Conservation (phyloP, 305 asterid species). For the Galium porrigens region DNA sequence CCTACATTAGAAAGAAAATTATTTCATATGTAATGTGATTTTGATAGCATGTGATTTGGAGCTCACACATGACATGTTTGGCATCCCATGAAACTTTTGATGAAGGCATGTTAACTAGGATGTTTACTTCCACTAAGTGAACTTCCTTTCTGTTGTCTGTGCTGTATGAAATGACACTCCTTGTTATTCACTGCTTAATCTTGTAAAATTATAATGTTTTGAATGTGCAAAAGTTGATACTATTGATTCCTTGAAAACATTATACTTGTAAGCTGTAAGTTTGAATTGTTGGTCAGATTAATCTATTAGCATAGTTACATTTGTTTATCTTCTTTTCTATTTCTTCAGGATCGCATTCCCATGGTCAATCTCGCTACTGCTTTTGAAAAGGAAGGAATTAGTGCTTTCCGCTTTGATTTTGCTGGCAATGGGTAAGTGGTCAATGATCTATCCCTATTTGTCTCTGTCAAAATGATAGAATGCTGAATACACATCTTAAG, state of each 20-base stretch:
- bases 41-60: not conserved
- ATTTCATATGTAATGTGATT: not conserved
- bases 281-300: not conserved
- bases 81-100: not conserved
- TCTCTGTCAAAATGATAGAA: not conserved
- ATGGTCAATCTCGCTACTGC: slow-evolving; percentile 61
- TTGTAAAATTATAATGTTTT: not conserved
- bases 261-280: not conserved
- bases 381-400: slow-evolving; percentile 48
- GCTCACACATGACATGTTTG: not conserved
- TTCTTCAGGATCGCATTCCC: slow-evolving; percentile 68
- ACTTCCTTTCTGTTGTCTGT: not conserved
- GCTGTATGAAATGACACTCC: not conserved
- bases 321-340: not conserved
- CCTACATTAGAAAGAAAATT: not conserved
- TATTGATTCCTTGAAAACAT: not conserved
- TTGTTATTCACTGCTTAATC: not conserved
- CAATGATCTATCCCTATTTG: not conserved
- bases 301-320: not conserved
- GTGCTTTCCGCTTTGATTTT: slow-evolving; percentile 81
- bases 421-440: slow-evolving; percentile 77
- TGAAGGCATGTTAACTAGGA: not conserved
- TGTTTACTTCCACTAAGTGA: not conserved
- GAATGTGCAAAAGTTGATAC: not conserved
- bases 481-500: not conserved